A percentile compares a stretch with the other conserved stretches of the same genome.
Evolutionary conservation across 2,329 filamentous ascomycete genomes (phyloP).

Genomic region (Nemania sp.): DNA sequence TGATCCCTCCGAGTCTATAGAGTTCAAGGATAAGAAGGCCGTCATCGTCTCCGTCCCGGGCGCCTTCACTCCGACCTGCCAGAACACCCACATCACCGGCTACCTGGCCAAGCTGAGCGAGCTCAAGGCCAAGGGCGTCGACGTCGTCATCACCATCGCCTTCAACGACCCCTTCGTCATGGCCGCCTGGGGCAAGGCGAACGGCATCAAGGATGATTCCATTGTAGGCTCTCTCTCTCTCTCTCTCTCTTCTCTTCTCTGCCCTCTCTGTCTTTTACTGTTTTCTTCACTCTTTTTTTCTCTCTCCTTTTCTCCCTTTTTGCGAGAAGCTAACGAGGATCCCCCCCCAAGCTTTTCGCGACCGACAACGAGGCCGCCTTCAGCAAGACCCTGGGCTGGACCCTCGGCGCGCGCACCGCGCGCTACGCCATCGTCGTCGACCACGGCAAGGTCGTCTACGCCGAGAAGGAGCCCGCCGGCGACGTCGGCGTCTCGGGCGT

Average conservation of each 20-base stretch:
- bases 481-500: constrained; percentile 51
- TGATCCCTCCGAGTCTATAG: constrained; percentile 41
- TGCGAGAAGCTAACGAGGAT: neutral
- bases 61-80: constrained; percentile 88
- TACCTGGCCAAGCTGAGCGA: constrained; percentile 74
- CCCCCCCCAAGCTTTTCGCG: constrained; percentile 67
- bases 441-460: constrained; percentile 82
- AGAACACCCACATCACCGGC: constrained; percentile 77
- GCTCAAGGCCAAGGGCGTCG: constrained; percentile 80
- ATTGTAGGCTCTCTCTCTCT: constrained; percentile 49
- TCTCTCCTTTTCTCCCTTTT: neutral
- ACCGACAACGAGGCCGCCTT: constrained; percentile 72
- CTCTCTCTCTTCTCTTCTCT: neutral
- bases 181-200: constrained; percentile 89
- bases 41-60: constrained; percentile 63
- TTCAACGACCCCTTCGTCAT: constrained; percentile 87
- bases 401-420: constrained; percentile 68
- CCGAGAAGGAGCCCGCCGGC: constrained; percentile 68
- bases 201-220: constrained; percentile 71
- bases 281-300: neutral
- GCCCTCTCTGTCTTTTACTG: too few species aligned
- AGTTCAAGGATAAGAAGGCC: constrained; percentile 61
- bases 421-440: constrained; percentile 82
- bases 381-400: constrained; percentile 79
- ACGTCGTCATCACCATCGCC: constrained; percentile 79